These are phyloP conservation scores for Begonia peltatifolia DNA, from an alignment of 306 rosid species.

Conservation along the genomic window DNA sequence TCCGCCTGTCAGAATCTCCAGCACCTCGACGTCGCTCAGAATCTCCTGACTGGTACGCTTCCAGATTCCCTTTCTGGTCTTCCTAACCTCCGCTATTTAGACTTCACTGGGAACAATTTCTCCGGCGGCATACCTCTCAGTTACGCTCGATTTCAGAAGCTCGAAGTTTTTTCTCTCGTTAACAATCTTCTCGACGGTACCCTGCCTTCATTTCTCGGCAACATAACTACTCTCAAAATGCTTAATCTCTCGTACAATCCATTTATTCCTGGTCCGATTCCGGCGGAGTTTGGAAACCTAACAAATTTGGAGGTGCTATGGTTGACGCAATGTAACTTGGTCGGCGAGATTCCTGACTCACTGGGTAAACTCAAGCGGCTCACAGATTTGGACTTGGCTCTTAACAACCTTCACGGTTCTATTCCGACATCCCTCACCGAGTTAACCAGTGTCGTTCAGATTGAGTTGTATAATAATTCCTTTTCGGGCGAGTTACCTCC, in stretches of 20 bases:
- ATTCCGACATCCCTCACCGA: conserved; percentile 41
- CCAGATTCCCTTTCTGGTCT: conserved; percentile 38
- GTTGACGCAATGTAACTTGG: conserved; percentile 50
- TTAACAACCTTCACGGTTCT: conserved; percentile 38
- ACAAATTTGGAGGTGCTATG: conserved; percentile 49
- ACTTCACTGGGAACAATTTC: conserved; percentile 69
- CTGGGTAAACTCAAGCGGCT: conserved; percentile 38
- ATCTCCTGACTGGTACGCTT: conserved; percentile 60
- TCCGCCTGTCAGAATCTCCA: conserved; percentile 32
- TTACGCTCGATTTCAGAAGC: conserved; percentile 41
- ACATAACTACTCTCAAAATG: conserved; percentile 39
- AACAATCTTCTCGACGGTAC: conserved; percentile 41
- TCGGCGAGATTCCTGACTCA: conserved; percentile 57
- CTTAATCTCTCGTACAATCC: conserved; percentile 82
- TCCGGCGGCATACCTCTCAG: conserved; percentile 51
- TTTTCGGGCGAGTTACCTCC: conserved; percentile 51
- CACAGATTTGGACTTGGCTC: conserved; percentile 45
- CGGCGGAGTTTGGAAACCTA: conserved; percentile 56
- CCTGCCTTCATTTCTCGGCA: conserved; percentile 45
- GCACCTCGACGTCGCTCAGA: conserved; percentile 68
- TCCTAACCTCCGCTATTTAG: conserved; percentile 39
- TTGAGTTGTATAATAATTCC: conserved; percentile 74
- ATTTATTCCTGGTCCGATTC: conserved; percentile 40
- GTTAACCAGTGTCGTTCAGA: conserved; percentile 35
- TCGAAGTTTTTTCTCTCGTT: conserved; percentile 53